These are phyloP conservation scores for Sextonia rubra DNA, from an alignment of 164 flowering plant species.

Conservation along the genomic window DNA sequence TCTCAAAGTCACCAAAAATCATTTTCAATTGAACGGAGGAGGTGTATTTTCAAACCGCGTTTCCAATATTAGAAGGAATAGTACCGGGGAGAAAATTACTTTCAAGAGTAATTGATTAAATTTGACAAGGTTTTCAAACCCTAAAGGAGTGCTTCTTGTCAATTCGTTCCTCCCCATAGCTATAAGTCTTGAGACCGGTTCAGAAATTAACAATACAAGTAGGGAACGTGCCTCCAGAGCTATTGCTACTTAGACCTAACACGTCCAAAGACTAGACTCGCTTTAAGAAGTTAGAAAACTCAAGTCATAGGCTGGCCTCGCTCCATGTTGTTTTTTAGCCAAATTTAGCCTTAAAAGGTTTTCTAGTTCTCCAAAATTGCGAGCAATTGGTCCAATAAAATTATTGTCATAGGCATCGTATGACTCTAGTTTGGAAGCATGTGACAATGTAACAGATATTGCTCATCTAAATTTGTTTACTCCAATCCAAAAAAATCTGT, in stretches of 20 bases:
- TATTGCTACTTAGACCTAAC: neutral
- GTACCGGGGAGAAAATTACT: neutral
- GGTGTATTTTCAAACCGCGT: neutral
- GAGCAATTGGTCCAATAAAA: slow-evolving; percentile 9
- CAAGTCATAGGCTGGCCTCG: neutral
- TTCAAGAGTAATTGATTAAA: neutral
- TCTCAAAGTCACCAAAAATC: no score
- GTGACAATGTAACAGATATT: slow-evolving; percentile 6
- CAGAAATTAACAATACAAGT: neutral
- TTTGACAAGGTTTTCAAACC: neutral
- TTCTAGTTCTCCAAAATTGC: slow-evolving; percentile 2
- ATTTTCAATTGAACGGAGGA: no score
- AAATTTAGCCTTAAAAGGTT: neutral
- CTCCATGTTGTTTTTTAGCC: neutral
- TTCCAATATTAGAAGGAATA: slow-evolving; percentile 1
- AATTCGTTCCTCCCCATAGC: neutral
- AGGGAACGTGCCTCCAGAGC: neutral
- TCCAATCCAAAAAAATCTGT: no score
- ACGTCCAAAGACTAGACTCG: neutral
- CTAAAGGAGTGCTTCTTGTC: neutral
- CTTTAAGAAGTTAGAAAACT: neutral
- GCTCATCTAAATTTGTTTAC: neutral
- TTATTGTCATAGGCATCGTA: neutral
- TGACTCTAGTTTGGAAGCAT: neutral
- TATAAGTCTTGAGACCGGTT: neutral